Percentiles rank a stretch among this genome's conserved stretches.
Evolutionary conservation across 371 early-diverging fungal species (phyloP).

Genomic region (Mortierella sp.): DNA sequence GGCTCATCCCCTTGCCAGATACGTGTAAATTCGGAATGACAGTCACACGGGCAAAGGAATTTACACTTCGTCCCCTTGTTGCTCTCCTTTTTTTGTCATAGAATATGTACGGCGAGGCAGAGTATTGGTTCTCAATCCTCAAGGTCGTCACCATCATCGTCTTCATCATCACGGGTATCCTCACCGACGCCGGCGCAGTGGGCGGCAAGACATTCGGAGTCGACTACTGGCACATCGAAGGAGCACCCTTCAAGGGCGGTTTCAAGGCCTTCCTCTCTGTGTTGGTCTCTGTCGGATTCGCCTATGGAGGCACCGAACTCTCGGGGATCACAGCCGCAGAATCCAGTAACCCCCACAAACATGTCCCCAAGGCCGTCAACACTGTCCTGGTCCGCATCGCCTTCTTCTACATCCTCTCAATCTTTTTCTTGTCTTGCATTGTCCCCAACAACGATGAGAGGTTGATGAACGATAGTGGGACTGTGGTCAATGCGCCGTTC

Average conservation of each 20-base stretch:
- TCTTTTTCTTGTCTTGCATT: conserved; percentile 74
- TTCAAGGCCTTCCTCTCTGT: conserved; percentile 79
- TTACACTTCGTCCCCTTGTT: neutral
- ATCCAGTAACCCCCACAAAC: conserved; percentile 58
- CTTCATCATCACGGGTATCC: conserved; percentile 80
- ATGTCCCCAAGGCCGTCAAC: conserved; percentile 78
- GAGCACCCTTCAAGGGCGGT: conserved; percentile 81
- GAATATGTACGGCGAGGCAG: conserved; percentile 75
- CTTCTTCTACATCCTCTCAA: conserved; percentile 77
- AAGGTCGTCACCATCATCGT: conserved; percentile 78
- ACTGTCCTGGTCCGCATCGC: conserved; percentile 80
- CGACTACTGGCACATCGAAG: conserved; percentile 79
- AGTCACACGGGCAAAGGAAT: conserved; percentile 51
- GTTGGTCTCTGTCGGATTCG: conserved; percentile 75
- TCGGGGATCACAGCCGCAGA: conserved; percentile 69
- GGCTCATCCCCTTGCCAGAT: neutral
- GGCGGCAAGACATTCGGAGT: conserved; percentile 76
- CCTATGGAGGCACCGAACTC: conserved; percentile 88
- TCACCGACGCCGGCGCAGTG: conserved; percentile 75
- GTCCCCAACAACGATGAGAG: conserved; percentile 68
- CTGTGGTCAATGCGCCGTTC: conserved; percentile 67
- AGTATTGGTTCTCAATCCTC: conserved; percentile 80
- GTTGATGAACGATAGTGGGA: conserved; percentile 60
- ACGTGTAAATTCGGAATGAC: neutral
- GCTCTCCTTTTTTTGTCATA: neutral